These are phyloP conservation scores for Globisporangium apiculatum DNA, from an alignment of 352 stramenopile species.

Conservation along the genomic window DNA sequence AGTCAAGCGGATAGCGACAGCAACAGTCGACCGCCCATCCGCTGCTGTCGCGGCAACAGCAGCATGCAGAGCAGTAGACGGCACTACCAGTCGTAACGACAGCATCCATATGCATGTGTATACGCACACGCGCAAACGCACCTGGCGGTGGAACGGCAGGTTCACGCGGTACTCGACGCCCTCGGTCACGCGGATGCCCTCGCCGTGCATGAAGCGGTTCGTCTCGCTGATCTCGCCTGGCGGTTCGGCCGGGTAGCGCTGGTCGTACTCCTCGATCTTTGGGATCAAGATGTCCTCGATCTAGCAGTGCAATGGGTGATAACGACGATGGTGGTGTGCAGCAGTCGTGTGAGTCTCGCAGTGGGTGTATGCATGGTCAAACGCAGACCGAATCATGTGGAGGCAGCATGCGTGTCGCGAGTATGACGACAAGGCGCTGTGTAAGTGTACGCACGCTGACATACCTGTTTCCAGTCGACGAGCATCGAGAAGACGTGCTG, in stretches of 20 bases:
- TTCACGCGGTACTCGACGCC: slow-evolving; percentile 83
- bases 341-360: neutral
- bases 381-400: too few species aligned
- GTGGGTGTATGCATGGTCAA: neutral
- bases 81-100: too few species aligned
- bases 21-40: too few species aligned
- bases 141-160: slow-evolving; percentile 89
- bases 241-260: slow-evolving; percentile 41
- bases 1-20: too few species aligned
- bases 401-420: too few species aligned
- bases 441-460: neutral
- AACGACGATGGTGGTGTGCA: neutral
- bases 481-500: slow-evolving; percentile 92
- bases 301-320: slow-evolving; percentile 4
- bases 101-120: too few species aligned
- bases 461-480: slow-evolving; percentile 78
- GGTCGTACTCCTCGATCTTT: slow-evolving; percentile 75
- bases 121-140: neutral
- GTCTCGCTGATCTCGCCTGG: slow-evolving; percentile 24
- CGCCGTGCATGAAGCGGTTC: slow-evolving; percentile 65
- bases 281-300: slow-evolving; percentile 67
- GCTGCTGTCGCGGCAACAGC: too few species aligned
- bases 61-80: too few species aligned
- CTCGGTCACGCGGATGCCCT: slow-evolving; percentile 39
- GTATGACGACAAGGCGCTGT: too few species aligned